phyloP scores from a whole-genome alignment of 2,329 filamentous ascomycete genomes.

The Dactylellina parvicollis region DNA sequence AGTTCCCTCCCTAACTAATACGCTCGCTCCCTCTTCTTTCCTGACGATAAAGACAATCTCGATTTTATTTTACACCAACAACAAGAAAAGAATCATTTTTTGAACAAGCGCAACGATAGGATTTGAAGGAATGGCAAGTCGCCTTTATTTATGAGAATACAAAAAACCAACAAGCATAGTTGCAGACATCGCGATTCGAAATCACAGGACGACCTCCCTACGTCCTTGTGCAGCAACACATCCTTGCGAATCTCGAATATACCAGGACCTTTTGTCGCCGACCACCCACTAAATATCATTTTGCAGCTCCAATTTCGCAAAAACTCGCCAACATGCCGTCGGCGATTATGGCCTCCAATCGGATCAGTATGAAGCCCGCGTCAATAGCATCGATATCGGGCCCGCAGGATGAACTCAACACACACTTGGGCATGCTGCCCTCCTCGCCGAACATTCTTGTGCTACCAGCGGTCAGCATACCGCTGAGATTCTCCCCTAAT shows the following conservation, averaged over 20 bases:
- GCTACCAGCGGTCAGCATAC: constrained; percentile 41
- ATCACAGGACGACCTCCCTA: background rate
- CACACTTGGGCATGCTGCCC: constrained; percentile 51
- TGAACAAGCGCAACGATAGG: constrained; percentile 11
- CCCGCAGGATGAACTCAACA: constrained; percentile 51
- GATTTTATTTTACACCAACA: constrained; percentile 7
- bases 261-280: constrained; percentile 1
- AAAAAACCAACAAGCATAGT: background rate
- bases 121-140: constrained; percentile 15
- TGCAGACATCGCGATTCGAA: background rate
- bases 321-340: constrained; percentile 33
- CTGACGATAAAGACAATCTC: background rate
- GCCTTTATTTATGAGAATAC: constrained; percentile 32
- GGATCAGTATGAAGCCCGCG: constrained; percentile 51
- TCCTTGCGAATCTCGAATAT: constrained; percentile 12
- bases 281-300: constrained; percentile 4
- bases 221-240: constrained; percentile 19
- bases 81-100: constrained; percentile 9
- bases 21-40: background rate
- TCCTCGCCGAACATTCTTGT: constrained; percentile 53
- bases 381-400: constrained; percentile 53
- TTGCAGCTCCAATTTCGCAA: background rate
- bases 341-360: constrained; percentile 34
- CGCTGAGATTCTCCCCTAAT: constrained; percentile 28
- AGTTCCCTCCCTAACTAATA: constrained; percentile 8